A percentile compares a stretch with the other conserved stretches of the same genome.
These are phyloP conservation scores for Barbatosphaeria neglecta DNA, from an alignment of 495 filamentous ascomycete genomes.

Conservation along the genomic window DNA sequence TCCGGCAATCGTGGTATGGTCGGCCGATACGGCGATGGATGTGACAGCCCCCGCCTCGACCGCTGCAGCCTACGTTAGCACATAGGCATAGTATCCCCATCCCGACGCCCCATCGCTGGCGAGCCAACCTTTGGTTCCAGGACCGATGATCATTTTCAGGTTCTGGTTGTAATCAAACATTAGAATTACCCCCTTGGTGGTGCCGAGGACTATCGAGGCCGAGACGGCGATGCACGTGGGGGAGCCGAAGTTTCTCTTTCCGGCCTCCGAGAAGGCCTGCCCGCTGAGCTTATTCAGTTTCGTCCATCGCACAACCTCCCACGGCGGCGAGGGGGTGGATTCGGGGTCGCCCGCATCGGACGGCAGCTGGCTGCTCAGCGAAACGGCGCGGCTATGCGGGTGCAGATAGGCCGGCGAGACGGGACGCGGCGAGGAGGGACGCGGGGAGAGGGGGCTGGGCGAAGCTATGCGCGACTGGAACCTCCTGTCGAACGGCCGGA, in stretches of 20 bases:
- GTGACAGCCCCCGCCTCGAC: slow-evolving; percentile 84
- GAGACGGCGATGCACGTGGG: slow-evolving; percentile 87
- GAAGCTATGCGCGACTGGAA: slow-evolving; percentile 79
- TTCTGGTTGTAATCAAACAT: slow-evolving; percentile 96
- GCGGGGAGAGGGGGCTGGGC: slow-evolving; percentile 40
- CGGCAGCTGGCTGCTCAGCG: slow-evolving; percentile 46
- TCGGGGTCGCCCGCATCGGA: slow-evolving; percentile 49
- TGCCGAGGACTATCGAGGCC: slow-evolving; percentile 81
- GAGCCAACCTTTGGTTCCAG: slow-evolving; percentile 94
- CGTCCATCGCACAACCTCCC: slow-evolving; percentile 96
- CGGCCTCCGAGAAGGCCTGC: slow-evolving; percentile 88
- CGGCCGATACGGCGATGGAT: slow-evolving; percentile 80
- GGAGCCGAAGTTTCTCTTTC: slow-evolving; percentile 82
- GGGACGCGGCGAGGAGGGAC: no score
- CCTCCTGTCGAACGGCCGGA: slow-evolving; percentile 85
- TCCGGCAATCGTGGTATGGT: slow-evolving; percentile 80
- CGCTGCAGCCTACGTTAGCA: slow-evolving; percentile 40
- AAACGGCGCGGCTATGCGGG: slow-evolving; percentile 67
- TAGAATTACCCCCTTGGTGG: slow-evolving; percentile 84
- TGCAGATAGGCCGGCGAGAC: slow-evolving; percentile 71
- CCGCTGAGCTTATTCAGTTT: slow-evolving; percentile 80
- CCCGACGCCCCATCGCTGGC: no score
- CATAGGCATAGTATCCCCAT: not conserved
- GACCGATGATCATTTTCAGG: slow-evolving; percentile 82
- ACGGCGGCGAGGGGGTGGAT: slow-evolving; percentile 55